Evolutionary conservation across 129 eudicot species (phyloP).

Genomic region (Flaveria robusta): DNA sequence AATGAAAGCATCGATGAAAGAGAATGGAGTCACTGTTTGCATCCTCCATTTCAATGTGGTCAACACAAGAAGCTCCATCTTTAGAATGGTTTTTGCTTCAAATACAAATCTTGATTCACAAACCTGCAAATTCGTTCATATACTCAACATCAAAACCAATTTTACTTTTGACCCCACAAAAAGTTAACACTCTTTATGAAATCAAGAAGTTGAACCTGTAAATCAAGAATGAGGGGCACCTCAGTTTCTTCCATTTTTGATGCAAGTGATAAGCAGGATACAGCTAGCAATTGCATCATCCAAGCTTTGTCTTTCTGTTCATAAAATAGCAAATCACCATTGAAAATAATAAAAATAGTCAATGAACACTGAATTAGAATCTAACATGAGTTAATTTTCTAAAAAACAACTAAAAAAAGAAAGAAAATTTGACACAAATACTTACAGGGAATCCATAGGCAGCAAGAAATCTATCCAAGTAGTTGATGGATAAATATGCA

Average conservation of each 20-base stretch:
- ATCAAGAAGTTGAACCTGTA: conserved; percentile 47
- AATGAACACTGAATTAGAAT: conserved; percentile 18
- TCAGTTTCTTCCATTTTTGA: conserved; percentile 78
- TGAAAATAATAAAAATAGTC: neutral
- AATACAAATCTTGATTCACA: conserved; percentile 59
- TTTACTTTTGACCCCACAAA: neutral
- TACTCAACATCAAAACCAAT: conserved; percentile 13
- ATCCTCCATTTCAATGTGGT: conserved; percentile 83
- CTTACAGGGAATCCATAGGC: conserved; percentile 67
- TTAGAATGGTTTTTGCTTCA: conserved; percentile 70
- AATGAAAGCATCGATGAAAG: conserved; percentile 61
- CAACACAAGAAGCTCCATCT: conserved; percentile 82
- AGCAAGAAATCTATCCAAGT: conserved; percentile 70
- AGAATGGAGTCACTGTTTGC: conserved; percentile 74
- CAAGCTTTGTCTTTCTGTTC: conserved; percentile 58
- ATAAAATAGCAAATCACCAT: neutral
- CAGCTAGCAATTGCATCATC: conserved; percentile 77
- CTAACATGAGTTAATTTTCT: neutral
- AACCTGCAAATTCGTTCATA: conserved; percentile 38
- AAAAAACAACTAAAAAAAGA: neutral
- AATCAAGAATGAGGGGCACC: conserved; percentile 59
- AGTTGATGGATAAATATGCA: conserved; percentile 53
- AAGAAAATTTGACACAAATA: neutral
- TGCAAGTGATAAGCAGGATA: conserved; percentile 64
- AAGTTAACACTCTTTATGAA: conserved; percentile 10